Percentiles rank a stretch among this genome's conserved stretches.
Evolutionary conservation across 192 early-diverging fungal species (phyloP).

Genomic region (Bifiguratus adelaidae): DNA sequence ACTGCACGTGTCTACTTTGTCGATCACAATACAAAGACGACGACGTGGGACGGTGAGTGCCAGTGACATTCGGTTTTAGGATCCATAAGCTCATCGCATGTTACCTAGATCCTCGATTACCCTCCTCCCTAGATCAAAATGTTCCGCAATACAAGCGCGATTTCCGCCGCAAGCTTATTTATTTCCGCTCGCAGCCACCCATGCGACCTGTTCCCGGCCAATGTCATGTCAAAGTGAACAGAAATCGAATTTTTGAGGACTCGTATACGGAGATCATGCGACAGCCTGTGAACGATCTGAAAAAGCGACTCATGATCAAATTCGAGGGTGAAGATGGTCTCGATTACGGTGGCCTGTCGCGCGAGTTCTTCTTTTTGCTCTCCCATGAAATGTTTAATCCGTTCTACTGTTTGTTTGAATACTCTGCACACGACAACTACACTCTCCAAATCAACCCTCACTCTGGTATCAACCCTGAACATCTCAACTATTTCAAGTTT

Average conservation of each 20-base stretch:
- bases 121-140: slow-evolving; percentile 74
- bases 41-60: slow-evolving; percentile 85
- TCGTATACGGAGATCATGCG: slow-evolving; percentile 95
- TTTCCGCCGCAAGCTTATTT: slow-evolving; percentile 94
- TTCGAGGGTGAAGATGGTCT: slow-evolving; percentile 98
- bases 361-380: slow-evolving; percentile 96
- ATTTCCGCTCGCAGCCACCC: slow-evolving; percentile 88
- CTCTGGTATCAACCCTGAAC: slow-evolving; percentile 91
- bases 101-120: slow-evolving; percentile 53
- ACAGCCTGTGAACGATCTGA: slow-evolving; percentile 77
- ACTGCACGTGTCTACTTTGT: slow-evolving; percentile 97
- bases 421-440: slow-evolving; percentile 96
- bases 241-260: slow-evolving; percentile 90
- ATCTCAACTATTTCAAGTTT: slow-evolving; percentile 97
- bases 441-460: slow-evolving; percentile 97
- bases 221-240: slow-evolving; percentile 87
- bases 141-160: slow-evolving; percentile 99
- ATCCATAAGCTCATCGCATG: slow-evolving; percentile 2
- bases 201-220: slow-evolving; percentile 84
- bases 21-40: slow-evolving; percentile 96
- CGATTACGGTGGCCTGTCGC: slow-evolving; percentile 95
- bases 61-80: background rate
- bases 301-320: slow-evolving; percentile 97
- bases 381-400: slow-evolving; percentile 99
- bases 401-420: slow-evolving; percentile 93